Evolutionary conservation across 2,329 filamentous ascomycete genomes (phyloP).

Genomic region (Colletotrichum coccodes): DNA sequence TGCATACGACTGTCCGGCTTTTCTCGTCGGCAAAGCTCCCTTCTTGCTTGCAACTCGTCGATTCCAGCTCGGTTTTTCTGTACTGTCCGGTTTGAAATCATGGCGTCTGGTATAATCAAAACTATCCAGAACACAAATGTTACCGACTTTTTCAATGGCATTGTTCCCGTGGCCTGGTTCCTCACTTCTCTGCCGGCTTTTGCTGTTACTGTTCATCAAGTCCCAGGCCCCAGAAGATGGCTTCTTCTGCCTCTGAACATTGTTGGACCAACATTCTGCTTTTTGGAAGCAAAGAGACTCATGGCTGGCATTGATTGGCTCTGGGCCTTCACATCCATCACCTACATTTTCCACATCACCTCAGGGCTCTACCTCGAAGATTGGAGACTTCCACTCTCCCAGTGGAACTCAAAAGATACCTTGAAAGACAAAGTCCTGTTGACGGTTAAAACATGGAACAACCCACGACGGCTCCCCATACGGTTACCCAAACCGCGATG

Average conservation of each 20-base stretch:
- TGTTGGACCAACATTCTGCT: constrained; percentile 2
- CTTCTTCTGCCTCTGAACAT: constrained; percentile 9
- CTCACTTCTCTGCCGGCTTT: background rate
- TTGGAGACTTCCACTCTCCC: background rate
- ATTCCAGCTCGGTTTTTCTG: too few relatives aligned
- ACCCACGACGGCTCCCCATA: background rate
- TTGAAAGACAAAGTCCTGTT: background rate
- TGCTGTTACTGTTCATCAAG: background rate
- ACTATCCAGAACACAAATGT: background rate
- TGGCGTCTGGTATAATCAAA: background rate
- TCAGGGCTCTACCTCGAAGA: constrained; percentile 20
- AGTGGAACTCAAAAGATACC: background rate
- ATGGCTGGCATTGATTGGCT: constrained; percentile 22
- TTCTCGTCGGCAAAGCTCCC: too few relatives aligned
- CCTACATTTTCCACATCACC: constrained; percentile 18
- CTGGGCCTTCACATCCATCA: constrained; percentile 20
- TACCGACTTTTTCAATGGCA: background rate
- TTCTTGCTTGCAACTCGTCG: too few relatives aligned
- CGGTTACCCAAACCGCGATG: background rate
- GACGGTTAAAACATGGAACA: background rate
- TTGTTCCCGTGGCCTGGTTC: background rate
- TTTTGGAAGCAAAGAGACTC: background rate
- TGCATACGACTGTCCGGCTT: too few relatives aligned
- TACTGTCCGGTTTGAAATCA: too few relatives aligned
- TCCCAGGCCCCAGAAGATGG: constrained; percentile 2